Evolutionary conservation across 1,139 yeast species (phyloP).

Genomic region (Pneumocystis carinii): DNA sequence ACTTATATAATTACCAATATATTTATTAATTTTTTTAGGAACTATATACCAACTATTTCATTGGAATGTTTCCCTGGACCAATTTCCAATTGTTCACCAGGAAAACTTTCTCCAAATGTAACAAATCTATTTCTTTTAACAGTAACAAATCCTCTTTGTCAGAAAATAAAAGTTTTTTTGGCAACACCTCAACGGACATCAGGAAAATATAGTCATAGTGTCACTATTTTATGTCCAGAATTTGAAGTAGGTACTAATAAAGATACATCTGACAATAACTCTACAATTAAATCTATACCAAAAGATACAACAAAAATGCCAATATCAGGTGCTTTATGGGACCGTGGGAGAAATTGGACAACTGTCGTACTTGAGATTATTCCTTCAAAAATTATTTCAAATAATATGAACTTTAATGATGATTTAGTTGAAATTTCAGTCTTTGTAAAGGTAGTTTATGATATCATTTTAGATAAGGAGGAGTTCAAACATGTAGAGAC

Average conservation of each 20-base stretch:
- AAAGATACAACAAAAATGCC: slow-evolving; percentile 1
- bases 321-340: slow-evolving; percentile 8
- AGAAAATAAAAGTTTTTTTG: background rate
- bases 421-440: slow-evolving; percentile 1
- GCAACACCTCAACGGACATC: slow-evolving; percentile 1
- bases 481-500: background rate
- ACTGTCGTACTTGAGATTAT: slow-evolving; percentile 12
- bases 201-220: background rate
- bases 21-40: background rate
- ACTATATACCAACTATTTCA: background rate
- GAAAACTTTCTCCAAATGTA: background rate
- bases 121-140: background rate
- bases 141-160: slow-evolving; percentile 1
- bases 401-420: background rate
- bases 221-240: slow-evolving; percentile 1
- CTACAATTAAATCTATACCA: background rate
- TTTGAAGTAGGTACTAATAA: background rate
- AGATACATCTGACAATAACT: background rate
- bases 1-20: background rate
- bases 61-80: background rate
- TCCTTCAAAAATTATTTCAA: slow-evolving; percentile 3
- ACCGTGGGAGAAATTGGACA: slow-evolving; percentile 13
- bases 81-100: background rate
- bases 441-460: background rate
- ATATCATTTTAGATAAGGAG: background rate